Evolutionary conservation across 176 grass and related monocot species (phyloP).

Genomic region (Raddia guianensis): DNA sequence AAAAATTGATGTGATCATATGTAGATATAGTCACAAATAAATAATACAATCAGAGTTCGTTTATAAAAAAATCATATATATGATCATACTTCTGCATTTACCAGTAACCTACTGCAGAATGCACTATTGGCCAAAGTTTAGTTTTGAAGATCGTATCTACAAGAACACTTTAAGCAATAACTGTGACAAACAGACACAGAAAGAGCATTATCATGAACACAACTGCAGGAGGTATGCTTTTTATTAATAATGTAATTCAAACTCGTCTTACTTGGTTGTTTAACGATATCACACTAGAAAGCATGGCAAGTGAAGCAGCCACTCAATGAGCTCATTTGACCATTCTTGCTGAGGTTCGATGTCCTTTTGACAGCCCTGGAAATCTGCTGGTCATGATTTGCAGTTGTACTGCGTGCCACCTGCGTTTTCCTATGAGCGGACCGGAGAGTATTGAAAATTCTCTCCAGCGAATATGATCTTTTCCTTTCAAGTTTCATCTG

Average conservation of each 20-base stretch:
- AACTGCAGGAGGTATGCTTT: conserved; percentile 15
- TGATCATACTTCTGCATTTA: not conserved
- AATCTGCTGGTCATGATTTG: conserved; percentile 52
- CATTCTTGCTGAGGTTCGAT: conserved; percentile 54
- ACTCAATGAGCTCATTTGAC: conserved; percentile 63
- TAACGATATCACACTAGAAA: conserved; percentile 46
- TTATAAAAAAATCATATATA: not conserved
- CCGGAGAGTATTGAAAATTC: conserved; percentile 64
- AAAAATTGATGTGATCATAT: not conserved
- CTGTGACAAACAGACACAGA: conserved; percentile 16
- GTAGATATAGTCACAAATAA: not conserved
- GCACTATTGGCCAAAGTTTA: not conserved
- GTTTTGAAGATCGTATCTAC: not conserved
- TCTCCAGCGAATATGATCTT: conserved; percentile 66
- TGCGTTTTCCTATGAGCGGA: conserved; percentile 71
- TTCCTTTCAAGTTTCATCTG: conserved; percentile 86
- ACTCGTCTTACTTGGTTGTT: conserved; percentile 40
- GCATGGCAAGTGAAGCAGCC: conserved; percentile 85
- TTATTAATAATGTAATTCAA: conserved; percentile 7
- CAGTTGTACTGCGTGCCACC: conserved; percentile 43
- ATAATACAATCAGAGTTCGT: not conserved
- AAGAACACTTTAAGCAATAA: conserved; percentile 17
- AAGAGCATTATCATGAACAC: conserved; percentile 4
- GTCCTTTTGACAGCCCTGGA: conserved; percentile 51
- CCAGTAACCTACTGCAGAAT: not conserved